Conservation (phyloP, 371 early-diverging fungal species). For the Mortierella sp. region DNA sequence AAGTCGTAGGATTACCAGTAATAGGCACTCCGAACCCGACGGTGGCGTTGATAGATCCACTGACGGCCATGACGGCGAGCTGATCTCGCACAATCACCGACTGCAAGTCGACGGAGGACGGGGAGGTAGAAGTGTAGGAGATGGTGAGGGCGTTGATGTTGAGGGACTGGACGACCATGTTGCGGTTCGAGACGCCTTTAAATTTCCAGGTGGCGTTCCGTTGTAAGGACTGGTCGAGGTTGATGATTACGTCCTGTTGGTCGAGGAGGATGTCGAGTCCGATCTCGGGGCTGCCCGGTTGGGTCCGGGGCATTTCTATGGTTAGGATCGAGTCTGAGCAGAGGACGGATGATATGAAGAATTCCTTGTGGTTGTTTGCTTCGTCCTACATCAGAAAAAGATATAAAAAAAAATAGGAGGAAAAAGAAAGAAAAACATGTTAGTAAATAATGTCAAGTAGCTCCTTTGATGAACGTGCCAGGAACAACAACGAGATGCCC, state of each 20-base stretch:
- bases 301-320: conserved; percentile 44
- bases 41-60: conserved; percentile 36
- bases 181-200: conserved; percentile 24
- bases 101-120: conserved; percentile 21
- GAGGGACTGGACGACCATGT: conserved; percentile 37
- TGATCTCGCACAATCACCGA: conserved; percentile 38
- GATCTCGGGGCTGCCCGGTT: conserved; percentile 20
- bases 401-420: background rate
- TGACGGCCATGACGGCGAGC: conserved; percentile 42
- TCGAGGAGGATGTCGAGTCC: conserved; percentile 30
- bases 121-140: conserved; percentile 33
- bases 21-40: conserved; percentile 11
- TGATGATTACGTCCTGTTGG: conserved; percentile 38
- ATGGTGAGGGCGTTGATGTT: conserved; percentile 44
- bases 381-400: conserved; percentile 26
- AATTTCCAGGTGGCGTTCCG: conserved; percentile 40
- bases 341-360: conserved; percentile 32
- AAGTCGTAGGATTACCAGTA: background rate
- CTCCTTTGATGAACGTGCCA: background rate
- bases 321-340: conserved; percentile 48
- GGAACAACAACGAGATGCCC: background rate
- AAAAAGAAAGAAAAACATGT: background rate
- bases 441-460: too few relatives aligned
- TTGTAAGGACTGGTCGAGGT: conserved; percentile 23
- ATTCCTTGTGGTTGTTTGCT: conserved; percentile 27